Base-by-base conservation (phyloP, 495 filamentous ascomycete genomes). In the Talaromyces proteolyticus region DNA sequence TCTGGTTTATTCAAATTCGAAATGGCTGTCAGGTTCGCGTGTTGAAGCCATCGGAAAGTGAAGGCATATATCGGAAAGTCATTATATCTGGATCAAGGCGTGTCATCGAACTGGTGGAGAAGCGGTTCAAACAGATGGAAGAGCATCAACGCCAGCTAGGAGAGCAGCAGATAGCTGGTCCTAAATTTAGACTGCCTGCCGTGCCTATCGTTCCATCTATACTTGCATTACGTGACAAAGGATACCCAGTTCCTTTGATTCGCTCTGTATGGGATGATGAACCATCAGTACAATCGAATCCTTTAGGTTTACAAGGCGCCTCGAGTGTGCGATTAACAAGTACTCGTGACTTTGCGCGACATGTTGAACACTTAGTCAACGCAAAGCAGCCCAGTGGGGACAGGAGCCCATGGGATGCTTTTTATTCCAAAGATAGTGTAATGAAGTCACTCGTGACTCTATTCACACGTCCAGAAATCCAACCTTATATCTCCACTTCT, bases 11-110 rank as follows among this genome's bases (percentile, higher is more conserved):
- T 6, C 48, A 54, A 8, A 39, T 72, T 14, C 63, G 57, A 11
- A 62, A 72, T 49, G 72, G 70, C 22, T 73, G 72, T 44, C 59
- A 60, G 23, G 63, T 75, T 22, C 72, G 66, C 29, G 59, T 71
- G 2, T 24, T 69, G 19, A 53, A 55, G 37, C 37, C 61, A 14
- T 16, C 25, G 0, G 59, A 73, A 41, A 67, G 63, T 44, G 59
- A 67, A 24, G 68, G 70, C 14, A 19, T 54, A 0, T 43, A 56
- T 42, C 68, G 72, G 22, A 67, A 60, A 51, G 65, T 68, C 12
- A 51, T 72, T 38, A 25, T 75, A 34, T 57, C 62, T 19, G 72
- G 67, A 7, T 64, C 68, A 0, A 57, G 60, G 14, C 57, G 57
- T 42, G 64, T 58, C 1, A 48, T 64, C 45, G 65, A 65, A 44